Conservation (phyloP, 371 early-diverging fungal species). For the Mortierella sp. region DNA sequence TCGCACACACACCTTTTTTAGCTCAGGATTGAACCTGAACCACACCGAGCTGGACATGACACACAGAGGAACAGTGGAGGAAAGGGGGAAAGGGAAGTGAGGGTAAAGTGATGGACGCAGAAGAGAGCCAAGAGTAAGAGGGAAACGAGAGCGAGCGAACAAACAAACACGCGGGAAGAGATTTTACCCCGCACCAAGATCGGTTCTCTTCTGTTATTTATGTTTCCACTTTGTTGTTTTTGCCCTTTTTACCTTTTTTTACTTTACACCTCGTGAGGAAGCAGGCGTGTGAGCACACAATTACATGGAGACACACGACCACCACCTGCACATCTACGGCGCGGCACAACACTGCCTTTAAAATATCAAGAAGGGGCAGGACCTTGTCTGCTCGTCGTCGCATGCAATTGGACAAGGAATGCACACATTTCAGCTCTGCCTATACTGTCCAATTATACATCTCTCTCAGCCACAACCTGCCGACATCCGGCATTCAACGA, state of each 20-base stretch:
- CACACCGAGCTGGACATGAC: neutral
- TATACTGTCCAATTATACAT: neutral
- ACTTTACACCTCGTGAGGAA: slow-evolving; percentile 35
- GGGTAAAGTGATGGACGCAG: neutral
- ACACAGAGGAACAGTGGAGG: neutral
- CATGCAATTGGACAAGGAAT: slow-evolving; percentile 4
- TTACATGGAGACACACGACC: neutral
- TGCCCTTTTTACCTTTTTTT: slow-evolving; percentile 18
- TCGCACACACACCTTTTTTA: neutral
- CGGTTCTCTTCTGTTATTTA: neutral
- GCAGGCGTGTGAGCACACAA: neutral
- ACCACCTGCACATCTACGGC: neutral
- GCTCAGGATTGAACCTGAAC: neutral
- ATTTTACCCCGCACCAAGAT: slow-evolving; percentile 25
- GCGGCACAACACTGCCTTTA: neutral
- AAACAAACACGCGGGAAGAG: neutral
- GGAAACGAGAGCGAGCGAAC: neutral
- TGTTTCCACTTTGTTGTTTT: slow-evolving; percentile 11
- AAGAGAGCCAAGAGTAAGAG: neutral
- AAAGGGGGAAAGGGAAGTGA: neutral
- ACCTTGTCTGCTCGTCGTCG: neutral
- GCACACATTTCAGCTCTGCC: neutral
- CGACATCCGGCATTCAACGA: neutral
- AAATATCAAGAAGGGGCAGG: neutral
- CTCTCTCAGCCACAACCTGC: neutral